Evolutionary conservation across 805 yeast genomes (phyloP), one percentile per base, ranked within the genome.

Genomic region (Nakazawaea holstii): DNA sequence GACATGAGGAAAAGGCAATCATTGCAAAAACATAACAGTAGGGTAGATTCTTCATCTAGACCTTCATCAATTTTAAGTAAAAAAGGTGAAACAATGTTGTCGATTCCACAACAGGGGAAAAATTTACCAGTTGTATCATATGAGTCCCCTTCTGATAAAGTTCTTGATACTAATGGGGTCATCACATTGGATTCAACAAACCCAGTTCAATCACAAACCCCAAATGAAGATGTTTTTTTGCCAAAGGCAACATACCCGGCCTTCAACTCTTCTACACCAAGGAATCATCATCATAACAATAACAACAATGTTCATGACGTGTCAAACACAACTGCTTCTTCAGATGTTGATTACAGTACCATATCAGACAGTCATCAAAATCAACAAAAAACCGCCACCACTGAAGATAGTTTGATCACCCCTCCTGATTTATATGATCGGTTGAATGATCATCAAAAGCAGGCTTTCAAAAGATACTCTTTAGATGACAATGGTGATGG

Each of bases 21-120:
- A 20, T n/a, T 14, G 39, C 57, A 48, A 39, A 46, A 61, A 29
- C 43, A 54, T 6, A 46, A 54, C 11, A 52, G 60, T 5, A 38
- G 52, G 6, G 57, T 68, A 33, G 59, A 64, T 0, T 59, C 65
- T 3, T 59, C 69, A 6, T 41, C 55, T 20, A 44, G 53, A 26
- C 43, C 55, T 24, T 55, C 60, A 37, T 38, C 51, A 8, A 45
- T 49, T 36, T 58, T 55, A 8, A 53, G 53, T 13, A 57, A 50
- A 36, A 60, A 56, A 15, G 55, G 55, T n/a, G 63, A 59, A 32
- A 57, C 63, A 3, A 42, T 59, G 20, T 49, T 58, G 27, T 41
- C 59, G 1, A 40, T 50, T 10, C 62, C 64, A 35, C 51, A 49
- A 31, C 55, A 53, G 42, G 54, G 56, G 42, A 57, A 49, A 32